phyloP scores from a whole-genome alignment of 768 basidiomycete genomes.

The Antrodiella citrinella region DNA sequence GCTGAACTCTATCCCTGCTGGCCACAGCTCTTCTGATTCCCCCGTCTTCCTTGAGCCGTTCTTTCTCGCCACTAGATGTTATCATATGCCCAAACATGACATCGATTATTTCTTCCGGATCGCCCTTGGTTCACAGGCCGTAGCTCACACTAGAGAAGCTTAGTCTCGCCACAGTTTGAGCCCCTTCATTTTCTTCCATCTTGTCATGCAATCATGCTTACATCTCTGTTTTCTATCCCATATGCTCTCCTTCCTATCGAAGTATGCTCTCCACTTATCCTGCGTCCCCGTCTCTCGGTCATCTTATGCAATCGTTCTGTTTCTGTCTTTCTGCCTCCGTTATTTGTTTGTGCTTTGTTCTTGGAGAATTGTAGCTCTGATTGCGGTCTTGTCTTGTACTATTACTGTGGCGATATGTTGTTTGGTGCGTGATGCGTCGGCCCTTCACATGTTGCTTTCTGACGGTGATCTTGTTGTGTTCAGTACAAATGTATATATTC shows the following conservation, averaged over 20 bases:
- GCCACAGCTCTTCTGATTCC: background rate
- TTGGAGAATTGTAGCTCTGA: background rate
- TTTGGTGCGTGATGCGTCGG: background rate
- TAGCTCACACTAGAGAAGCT: background rate
- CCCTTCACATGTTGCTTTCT: background rate
- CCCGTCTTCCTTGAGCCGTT: background rate
- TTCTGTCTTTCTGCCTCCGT: background rate
- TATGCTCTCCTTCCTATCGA: background rate
- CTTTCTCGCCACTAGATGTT: background rate
- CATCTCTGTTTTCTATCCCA: background rate
- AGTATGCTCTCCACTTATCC: background rate
- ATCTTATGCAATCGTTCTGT: background rate
- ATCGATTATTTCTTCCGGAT: background rate
- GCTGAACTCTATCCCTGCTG: background rate
- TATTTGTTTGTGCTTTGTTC: background rate
- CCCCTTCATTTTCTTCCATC: background rate
- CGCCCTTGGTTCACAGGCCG: background rate
- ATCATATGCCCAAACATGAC: background rate
- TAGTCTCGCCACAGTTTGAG: background rate
- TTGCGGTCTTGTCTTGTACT: background rate
- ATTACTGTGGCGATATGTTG: background rate
- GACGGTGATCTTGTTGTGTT: background rate
- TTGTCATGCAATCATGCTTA: background rate
- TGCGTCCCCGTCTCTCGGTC: background rate
- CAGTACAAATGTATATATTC: background rate